A percentile compares a stretch with the other conserved stretches of the same genome.
Evolutionary conservation across 352 stramenopile species (phyloP).

Genomic region (Peronospora destructor): DNA sequence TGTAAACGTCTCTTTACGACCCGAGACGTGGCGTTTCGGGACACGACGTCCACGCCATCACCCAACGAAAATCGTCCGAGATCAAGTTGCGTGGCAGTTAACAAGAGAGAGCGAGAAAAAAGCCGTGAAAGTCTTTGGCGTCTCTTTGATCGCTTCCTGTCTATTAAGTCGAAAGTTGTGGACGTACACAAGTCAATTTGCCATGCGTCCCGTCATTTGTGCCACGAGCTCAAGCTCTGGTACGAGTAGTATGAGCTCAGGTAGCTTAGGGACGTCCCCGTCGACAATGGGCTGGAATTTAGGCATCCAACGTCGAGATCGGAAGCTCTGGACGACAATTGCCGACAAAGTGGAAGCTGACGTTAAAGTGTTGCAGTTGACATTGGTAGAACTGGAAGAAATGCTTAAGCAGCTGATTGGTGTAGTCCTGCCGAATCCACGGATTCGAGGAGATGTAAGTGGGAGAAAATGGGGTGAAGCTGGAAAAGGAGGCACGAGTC

Average conservation of each 20-base stretch:
- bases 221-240: not conserved
- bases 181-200: constrained; percentile 2
- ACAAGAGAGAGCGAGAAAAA: constrained; percentile 2
- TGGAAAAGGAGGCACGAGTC: not conserved
- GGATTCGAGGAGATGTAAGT: constrained; percentile 52
- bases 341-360: constrained; percentile 56
- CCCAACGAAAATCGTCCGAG: not conserved
- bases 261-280: constrained; percentile 22
- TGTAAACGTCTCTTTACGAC: not conserved
- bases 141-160: constrained; percentile 6
- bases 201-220: constrained; percentile 28
- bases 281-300: constrained; percentile 41
- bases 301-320: constrained; percentile 52
- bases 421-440: constrained; percentile 52
- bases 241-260: constrained; percentile 3
- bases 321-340: constrained; percentile 52
- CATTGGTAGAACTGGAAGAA: constrained; percentile 74
- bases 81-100: constrained; percentile 2
- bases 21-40: constrained; percentile 5
- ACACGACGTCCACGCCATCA: constrained; percentile 9
- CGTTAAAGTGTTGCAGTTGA: constrained; percentile 45
- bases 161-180: constrained; percentile 11
- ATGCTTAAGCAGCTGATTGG: constrained; percentile 62
- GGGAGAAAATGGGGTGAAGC: not conserved
- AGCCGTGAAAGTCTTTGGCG: constrained; percentile 6